Base-by-base conservation (phyloP, 768 basidiomycete species). In the Candolleomyces aberdarensis region DNA sequence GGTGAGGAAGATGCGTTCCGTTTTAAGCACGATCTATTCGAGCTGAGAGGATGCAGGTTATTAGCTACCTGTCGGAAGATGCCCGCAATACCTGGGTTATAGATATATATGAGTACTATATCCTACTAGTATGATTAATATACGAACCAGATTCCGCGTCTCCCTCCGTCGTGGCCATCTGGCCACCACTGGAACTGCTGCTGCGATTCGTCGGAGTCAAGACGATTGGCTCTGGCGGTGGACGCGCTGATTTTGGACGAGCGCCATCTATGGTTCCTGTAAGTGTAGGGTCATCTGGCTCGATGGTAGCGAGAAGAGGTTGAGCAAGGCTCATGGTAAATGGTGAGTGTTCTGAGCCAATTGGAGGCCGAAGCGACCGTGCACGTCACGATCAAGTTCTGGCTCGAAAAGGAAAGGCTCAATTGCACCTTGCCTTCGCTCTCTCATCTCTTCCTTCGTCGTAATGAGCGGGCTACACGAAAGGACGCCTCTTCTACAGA, bases 271-370 rank as follows among this genome's bases (percentile, higher is more conserved):
- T 79, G 61, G 74, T 76, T n/a, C 75, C 75, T 43, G 62, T 67
- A 15, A 69, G 76, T 39, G 72, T 70, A 56, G 76, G 78, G 47
- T 94, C 93, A 72, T 96, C 94, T 32, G 94, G 86, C 71, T 96
- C 94, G 59, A 96, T 96, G 39, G 90, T 91, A 61, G 88, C 81
- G 50, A 93, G 78, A 54, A 93, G 76, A 20, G 91, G 89, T 32
- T 85, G 81, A 31, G 80, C 75, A 56, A 76, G 78, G 74, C 81
- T 85, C 87, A 88, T 89, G 40, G 74, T 71, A 50, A 66, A 65
- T 36, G 26, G 17, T 15, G 52, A 26, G 17, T 11, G 32, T n/a
- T 19, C 22, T 17, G 20, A 49, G 2, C 17, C 22, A 15, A 54
- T 17, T n/a, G 31, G 11, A 17, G 52, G 17, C 9, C 20, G 14